phyloP scores from a whole-genome alignment of 139 green algal species.

The Ulvella scutata region DNA sequence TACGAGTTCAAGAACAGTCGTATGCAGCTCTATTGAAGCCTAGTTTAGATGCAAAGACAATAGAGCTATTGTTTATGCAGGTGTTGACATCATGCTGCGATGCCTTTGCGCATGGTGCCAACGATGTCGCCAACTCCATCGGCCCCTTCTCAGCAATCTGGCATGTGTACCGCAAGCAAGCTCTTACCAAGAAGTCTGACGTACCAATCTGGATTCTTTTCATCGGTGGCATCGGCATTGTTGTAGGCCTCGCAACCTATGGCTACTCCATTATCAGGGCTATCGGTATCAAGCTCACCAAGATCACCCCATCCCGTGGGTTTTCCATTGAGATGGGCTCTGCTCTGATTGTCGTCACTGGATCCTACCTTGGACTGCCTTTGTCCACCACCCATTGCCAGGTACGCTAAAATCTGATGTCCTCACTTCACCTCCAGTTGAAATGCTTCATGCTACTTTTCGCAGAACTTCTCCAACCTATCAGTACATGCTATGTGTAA shows the following conservation, averaged over 20 bases:
- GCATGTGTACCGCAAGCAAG: background rate
- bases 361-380: conserved; percentile 43
- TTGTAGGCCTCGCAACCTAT: conserved; percentile 56
- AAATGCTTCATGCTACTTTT: too few species aligned
- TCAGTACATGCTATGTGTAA: too few species aligned
- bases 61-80: too few species aligned
- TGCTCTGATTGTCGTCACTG: conserved; percentile 34
- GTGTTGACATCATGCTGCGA: conserved; percentile 69
- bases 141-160: conserved; percentile 59
- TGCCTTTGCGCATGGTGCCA: conserved; percentile 72
- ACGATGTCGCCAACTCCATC: conserved; percentile 70
- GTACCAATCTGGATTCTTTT: conserved; percentile 51
- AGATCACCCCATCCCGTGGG: conserved; percentile 36
- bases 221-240: conserved; percentile 52
- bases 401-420: too few species aligned
- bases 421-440: too few species aligned
- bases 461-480: too few species aligned
- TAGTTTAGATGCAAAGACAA: too few species aligned
- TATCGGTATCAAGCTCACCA: conserved; percentile 36
- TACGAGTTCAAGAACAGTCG: too few species aligned
- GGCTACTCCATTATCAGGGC: conserved; percentile 15
- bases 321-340: conserved; percentile 46
- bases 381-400: conserved; percentile 58
- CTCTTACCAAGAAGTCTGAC: conserved; percentile 3
- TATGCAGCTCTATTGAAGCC: too few species aligned